Conservation (phyloP, 495 filamentous ascomycete genomes). For the Penicilliopsis zonata region DNA sequence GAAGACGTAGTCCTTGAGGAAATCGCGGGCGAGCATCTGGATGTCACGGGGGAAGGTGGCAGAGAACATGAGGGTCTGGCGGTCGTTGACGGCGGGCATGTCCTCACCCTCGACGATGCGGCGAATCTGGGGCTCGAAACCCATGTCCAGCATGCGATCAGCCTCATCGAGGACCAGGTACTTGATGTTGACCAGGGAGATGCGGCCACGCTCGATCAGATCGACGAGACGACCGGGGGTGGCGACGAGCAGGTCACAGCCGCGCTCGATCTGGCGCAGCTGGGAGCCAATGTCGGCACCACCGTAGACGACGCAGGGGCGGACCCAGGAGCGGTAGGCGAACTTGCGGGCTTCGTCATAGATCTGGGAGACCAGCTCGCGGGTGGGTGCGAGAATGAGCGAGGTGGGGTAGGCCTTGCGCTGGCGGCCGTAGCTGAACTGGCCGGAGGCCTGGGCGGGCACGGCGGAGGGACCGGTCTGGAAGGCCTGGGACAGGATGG, state of each 20-base stretch:
- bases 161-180: conserved; percentile 98
- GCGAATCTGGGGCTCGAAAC: conserved; percentile 99
- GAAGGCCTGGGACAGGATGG: conserved; percentile 93
- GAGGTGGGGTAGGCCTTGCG: conserved; percentile 96
- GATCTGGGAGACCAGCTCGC: conserved; percentile 97
- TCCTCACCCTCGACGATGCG: conserved; percentile 97
- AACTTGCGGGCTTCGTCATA: conserved; percentile 97
- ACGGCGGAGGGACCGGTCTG: conserved; percentile 66
- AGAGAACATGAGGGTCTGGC: conserved; percentile 99
- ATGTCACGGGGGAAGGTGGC: conserved; percentile 98
- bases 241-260: conserved; percentile 93
- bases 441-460: conserved; percentile 44
- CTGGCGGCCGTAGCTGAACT: conserved; percentile 65
- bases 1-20: conserved; percentile 97
- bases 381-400: conserved; percentile 88
- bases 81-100: conserved; percentile 74
- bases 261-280: conserved; percentile 92
- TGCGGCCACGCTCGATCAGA: conserved; percentile 95
- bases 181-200: conserved; percentile 93
- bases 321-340: conserved; percentile 96
- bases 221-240: conserved; percentile 96
- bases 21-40: conserved; percentile 95
- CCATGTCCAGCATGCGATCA: conserved; percentile 99
- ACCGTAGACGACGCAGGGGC: conserved; percentile 96
- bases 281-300: conserved; percentile 97